Conservation (phyloP, 441 rosid species). For the Melianthus villosus region DNA sequence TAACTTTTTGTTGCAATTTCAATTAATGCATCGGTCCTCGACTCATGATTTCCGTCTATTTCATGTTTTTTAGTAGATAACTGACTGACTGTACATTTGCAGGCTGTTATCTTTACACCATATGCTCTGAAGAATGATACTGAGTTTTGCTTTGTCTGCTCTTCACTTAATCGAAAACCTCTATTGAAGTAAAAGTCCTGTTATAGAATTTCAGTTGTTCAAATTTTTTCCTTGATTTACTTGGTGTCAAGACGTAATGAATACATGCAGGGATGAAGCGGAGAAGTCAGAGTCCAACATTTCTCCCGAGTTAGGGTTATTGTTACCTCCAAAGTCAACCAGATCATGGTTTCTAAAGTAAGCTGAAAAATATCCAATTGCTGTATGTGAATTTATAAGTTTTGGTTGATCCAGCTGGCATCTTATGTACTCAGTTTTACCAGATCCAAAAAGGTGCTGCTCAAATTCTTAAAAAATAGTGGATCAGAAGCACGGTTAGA, state of each 20-base stretch:
- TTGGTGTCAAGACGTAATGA: slow-evolving; percentile 7
- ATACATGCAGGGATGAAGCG: slow-evolving; percentile 45
- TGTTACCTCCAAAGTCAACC: slow-evolving; percentile 49
- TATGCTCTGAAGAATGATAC: slow-evolving; percentile 68
- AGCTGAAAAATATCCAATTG: slow-evolving; percentile 11
- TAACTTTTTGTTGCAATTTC: too few relatives aligned
- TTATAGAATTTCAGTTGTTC: too few relatives aligned
- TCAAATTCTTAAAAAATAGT: slow-evolving; percentile 37
- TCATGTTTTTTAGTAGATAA: too few relatives aligned
- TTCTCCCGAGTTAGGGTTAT: slow-evolving; percentile 56
- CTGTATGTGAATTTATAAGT: too few relatives aligned
- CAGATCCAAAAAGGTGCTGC: slow-evolving; percentile 56
- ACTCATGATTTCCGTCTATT: neutral
- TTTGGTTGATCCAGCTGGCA: too few relatives aligned
- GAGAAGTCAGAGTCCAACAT: slow-evolving; percentile 28
- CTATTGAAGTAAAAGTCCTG: slow-evolving; percentile 39
- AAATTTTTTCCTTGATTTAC: slow-evolving; percentile 8
- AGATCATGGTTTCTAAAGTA: slow-evolving; percentile 74
- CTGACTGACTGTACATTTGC: slow-evolving; percentile 21
- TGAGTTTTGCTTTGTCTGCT: slow-evolving; percentile 41
- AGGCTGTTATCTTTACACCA: slow-evolving; percentile 68
- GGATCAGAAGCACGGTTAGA: slow-evolving; percentile 52
- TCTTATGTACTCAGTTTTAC: slow-evolving; percentile 10
- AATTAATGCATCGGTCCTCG: too few relatives aligned
- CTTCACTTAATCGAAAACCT: slow-evolving; percentile 46